Base-by-base conservation (phyloP, 345 rosid species). In the Lepidium aucheri region DNA sequence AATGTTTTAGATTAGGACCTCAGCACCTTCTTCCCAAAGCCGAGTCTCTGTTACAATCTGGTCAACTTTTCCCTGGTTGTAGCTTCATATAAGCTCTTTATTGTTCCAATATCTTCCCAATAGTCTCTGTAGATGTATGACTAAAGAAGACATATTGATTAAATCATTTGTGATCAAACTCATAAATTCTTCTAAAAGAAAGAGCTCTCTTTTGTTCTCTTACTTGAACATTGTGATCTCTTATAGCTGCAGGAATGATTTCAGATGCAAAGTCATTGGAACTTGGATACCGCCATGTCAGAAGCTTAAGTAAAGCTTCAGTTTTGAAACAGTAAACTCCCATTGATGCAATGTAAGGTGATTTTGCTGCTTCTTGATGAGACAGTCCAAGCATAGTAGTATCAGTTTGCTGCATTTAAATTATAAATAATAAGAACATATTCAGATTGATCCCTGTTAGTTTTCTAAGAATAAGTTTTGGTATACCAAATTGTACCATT, bases 71-170 rank as follows among this genome's bases (percentile, higher is more conserved):
- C 90, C 97, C 83, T 86, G 80, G 61, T 81, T 78, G 26, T 81
- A 79, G 18, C 97, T 78, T 93, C 96, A 28, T 90, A 87, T 65
- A 93, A 93, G 60, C 96, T 73, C 76, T 75, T 85, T 51, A 93
- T 85, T 15, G 97, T 93, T 77, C 98, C 98, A 4, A 93, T 93
- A 54, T 93, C 98, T 69, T 93, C 97, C 94, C 97, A 93, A 63
- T 93, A 93, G 76, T 93, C 98, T 78, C 78, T 76, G 73, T 82
- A 93, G 12, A 82, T 51, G 75, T 86, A 93, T 52, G 82, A 90
- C 98, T 92, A 22, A 51, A 70, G 20, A 68, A 70, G 45, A 60
- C 34, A 55, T 55, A 9, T 35, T 26, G 10, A 28, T 40, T 17
- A 12, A 24, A 51, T 41, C 14, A 6, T 35, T 54, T 40, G 11